Evolutionary conservation across 1,139 yeast genomes (phyloP), one percentile per base, ranked within the genome.

Genomic region (Blastobotrys buckinghamii): DNA sequence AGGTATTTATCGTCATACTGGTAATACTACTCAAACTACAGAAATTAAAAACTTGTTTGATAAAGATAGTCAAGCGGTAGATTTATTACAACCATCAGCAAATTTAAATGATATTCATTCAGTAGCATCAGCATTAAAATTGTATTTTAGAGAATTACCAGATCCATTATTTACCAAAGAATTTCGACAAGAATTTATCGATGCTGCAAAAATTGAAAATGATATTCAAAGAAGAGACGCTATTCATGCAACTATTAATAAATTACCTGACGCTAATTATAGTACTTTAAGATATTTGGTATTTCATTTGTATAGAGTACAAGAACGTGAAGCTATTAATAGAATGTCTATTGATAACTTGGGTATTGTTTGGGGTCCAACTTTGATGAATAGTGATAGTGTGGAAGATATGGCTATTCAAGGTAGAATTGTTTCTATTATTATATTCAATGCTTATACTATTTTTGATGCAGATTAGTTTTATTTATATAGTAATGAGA

Each of bases 291-390:
- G 97, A 58, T 80, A 88, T 36, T 72, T 92, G 55, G 73, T 89
- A 3, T 87, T 90, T 73, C 98, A 92, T 65, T 76, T 92, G 56
- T 82, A 84, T 57, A 78, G 83, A 48, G 83, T 92, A 8, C 81
- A 84, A 30, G 76, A 78, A 24, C 75, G 81, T 52, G 83, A 82
- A 60, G 73, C 75, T 13, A 61, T 69, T 34, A 88, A 88, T 62
- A 75, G 94, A 62, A 92, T 92, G 98, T 81, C 82, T 42, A 74
- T 82, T 47, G 83, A 82, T 60, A 82, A 84, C 50, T 68, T 90
- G 58, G 84, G 95, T 42, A 85, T 85, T 44, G 88, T 90, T 45
- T 92, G 98, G 97, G 97, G 97, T 0, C 96, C 96, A 12, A 87
- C 88, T 1, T 69, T 92, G 45, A 76, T 92, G 63, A 73, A 79